A percentile compares a stretch with the other conserved stretches of the same genome.
phyloP scores from a whole-genome alignment of 2,329 filamentous ascomycete species.

The Talaromyces sp. region DNA sequence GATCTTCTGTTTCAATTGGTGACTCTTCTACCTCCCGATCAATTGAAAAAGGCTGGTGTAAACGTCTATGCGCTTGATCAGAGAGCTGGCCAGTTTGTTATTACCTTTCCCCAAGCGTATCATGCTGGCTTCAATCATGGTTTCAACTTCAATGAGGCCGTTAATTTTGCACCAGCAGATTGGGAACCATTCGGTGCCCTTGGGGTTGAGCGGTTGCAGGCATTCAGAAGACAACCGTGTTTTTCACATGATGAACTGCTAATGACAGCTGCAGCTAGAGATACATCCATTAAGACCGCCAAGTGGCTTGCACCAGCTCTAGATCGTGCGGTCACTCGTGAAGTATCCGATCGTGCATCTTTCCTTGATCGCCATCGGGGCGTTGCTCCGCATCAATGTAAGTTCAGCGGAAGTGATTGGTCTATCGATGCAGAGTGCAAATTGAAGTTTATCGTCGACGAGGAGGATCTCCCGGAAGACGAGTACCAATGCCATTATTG shows the following conservation, averaged over 20 bases:
- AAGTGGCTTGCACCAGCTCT: constrained; percentile 93
- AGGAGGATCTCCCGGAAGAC: constrained; percentile 78
- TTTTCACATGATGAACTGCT: constrained; percentile 96
- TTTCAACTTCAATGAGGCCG: constrained; percentile 98
- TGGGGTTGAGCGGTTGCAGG: constrained; percentile 79
- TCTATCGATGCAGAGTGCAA: constrained; percentile 50
- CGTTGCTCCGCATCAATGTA: constrained; percentile 53
- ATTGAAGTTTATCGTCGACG: constrained; percentile 62
- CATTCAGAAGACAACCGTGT: constrained; percentile 86
- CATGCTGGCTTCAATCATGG: constrained; percentile 98
- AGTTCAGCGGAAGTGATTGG: constrained; percentile 47
- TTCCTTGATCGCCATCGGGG: constrained; percentile 67
- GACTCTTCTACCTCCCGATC: constrained; percentile 90
- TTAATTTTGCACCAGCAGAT: constrained; percentile 92
- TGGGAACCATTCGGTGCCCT: constrained; percentile 91
- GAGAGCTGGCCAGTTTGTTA: constrained; percentile 88
- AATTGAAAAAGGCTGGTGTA: constrained; percentile 87
- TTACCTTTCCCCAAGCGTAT: constrained; percentile 95
- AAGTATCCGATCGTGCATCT: constrained; percentile 63
- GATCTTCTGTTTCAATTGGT: constrained; percentile 95
- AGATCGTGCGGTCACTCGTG: constrained; percentile 70
- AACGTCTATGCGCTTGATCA: constrained; percentile 94
- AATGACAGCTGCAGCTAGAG: constrained; percentile 80
- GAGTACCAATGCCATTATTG: constrained; percentile 90
- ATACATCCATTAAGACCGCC: constrained; percentile 79